Base-by-base conservation (phyloP, 1,139 yeast species). In the Taiozyma onychis region DNA sequence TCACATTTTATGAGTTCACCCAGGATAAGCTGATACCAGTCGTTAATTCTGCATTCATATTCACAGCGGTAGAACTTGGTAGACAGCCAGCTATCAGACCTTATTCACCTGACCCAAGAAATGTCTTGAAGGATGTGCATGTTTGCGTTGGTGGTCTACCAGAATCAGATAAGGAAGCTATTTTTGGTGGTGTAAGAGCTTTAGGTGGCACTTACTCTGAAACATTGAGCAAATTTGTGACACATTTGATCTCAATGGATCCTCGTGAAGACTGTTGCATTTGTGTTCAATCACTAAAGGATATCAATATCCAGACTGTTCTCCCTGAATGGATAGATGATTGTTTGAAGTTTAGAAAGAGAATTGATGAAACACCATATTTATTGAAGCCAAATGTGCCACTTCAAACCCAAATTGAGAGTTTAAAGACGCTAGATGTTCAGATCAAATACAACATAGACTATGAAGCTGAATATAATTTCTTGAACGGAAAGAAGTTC, bases 251-350 rank as follows among this genome's bases (percentile, higher is more conserved):
- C 16, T 78, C 95, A 0, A 62, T 68, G 10, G 80, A 79, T 57
- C 63, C 76, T 28, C 68, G 77, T 35, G 84, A 85, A 54, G 83
- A 68, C 28, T 66, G 72, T 26, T 65, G 69, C 35, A 57, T 66
- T 39, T 73, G 74, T 1, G 69, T 75, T 1, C 71, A 70, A 21
- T 66, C 70, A 18, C 67, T 70, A 18, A 69, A 66, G 2, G 66
- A 67, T 2, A 64, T 74, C 48, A 67, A 72, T 37, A 81, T 88
- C 43, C 77, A 80, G 51, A 74, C 87, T 8, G 93, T 90, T 3
- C 69, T 77, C 13, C 95, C 96, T 0, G 79, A 79, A 32, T 91
- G 97, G 95, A 64, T 83, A 3, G 82, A 84, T 53, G 87, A 82
- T 54, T 85, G 93, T 59, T 72, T 89, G 52, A 79, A 74, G 49